These are phyloP conservation scores for Entonaema liquescens DNA, from an alignment of 495 filamentous ascomycete genomes.

Conservation along the genomic window DNA sequence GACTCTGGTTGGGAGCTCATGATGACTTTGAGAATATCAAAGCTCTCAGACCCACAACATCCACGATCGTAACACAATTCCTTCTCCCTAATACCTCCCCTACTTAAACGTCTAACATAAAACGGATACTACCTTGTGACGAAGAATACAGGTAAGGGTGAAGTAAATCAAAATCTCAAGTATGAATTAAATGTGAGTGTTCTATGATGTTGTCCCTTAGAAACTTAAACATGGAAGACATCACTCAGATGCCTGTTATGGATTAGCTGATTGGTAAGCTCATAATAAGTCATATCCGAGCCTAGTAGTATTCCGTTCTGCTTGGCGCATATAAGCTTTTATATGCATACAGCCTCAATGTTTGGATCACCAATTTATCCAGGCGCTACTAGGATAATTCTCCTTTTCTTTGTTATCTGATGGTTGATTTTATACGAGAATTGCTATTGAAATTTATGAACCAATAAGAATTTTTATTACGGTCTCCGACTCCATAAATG, in stretches of 20 bases:
- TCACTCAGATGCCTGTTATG: slow-evolving; percentile 22
- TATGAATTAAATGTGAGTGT: not conserved
- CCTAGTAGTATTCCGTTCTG: not conserved
- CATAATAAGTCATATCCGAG: not conserved
- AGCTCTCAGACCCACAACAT: slow-evolving; percentile 3
- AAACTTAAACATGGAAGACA: slow-evolving; percentile 5
- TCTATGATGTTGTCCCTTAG: not conserved
- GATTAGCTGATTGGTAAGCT: slow-evolving; percentile 38
- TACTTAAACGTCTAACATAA: not conserved
- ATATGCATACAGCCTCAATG: not conserved
- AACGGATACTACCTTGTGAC: not conserved
- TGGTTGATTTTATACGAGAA: not conserved
- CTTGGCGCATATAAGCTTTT: not conserved
- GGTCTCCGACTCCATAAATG: not conserved
- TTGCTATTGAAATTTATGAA: not conserved
- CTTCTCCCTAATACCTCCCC: not conserved
- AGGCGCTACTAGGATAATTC: not conserved
- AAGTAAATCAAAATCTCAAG: not conserved
- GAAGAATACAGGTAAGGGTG: not conserved
- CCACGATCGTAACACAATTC: not conserved
- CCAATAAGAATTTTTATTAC: not conserved
- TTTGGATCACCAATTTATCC: not conserved
- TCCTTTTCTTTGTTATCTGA: not conserved
- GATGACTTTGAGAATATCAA: slow-evolving; percentile 4
- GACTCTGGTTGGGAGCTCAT: slow-evolving; percentile 16